Percentiles rank a stretch among this genome's conserved stretches.
These are phyloP conservation scores for Abortiporus biennis DNA, from an alignment of 1,284 basidiomycete species.

Conservation along the genomic window DNA sequence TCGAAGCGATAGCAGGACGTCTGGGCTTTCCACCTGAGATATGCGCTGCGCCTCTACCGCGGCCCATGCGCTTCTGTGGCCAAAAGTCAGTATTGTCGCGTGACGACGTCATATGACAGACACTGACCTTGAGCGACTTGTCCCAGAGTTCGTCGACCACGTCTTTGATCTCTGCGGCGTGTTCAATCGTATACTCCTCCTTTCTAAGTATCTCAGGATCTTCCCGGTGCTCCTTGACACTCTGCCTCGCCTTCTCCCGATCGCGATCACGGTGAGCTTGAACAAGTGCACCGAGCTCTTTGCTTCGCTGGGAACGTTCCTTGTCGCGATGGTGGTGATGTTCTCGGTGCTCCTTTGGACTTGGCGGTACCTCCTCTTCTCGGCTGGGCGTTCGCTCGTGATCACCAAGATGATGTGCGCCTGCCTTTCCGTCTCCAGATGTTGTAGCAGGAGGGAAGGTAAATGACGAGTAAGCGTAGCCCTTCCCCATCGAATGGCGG, in stretches of 20 bases:
- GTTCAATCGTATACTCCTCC: not conserved
- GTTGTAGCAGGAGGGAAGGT: constrained; percentile 6
- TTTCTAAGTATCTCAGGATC: constrained; percentile 9
- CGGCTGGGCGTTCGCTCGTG: not conserved
- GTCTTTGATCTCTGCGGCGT: not conserved
- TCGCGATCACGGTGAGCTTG: constrained; percentile 21
- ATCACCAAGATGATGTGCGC: constrained; percentile 9
- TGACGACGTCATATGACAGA: not conserved
- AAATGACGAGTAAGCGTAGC: constrained; percentile 9
- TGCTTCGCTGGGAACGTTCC: not conserved
- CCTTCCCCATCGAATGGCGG: constrained; percentile 6
- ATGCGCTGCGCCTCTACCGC: constrained; percentile 4
- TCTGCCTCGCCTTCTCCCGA: constrained; percentile 15
- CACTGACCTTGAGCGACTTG: constrained; percentile 1
- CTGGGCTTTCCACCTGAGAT: too few species aligned
- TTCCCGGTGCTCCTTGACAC: constrained; percentile 6
- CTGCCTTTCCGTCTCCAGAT: not conserved
- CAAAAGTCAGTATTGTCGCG: not conserved
- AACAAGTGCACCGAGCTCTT: constrained; percentile 13
- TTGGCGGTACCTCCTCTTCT: constrained; percentile 5
- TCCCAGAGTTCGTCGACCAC: constrained; percentile 4
- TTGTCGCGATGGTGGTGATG: not conserved
- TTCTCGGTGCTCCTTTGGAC: constrained; percentile 3
- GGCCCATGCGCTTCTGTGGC: constrained; percentile 6
- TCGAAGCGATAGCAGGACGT: too few species aligned